Evolutionary conservation across 371 early-diverging fungal genomes (phyloP), one percentile per base, ranked within the genome.

Genomic region (Chytridiales sp.): DNA sequence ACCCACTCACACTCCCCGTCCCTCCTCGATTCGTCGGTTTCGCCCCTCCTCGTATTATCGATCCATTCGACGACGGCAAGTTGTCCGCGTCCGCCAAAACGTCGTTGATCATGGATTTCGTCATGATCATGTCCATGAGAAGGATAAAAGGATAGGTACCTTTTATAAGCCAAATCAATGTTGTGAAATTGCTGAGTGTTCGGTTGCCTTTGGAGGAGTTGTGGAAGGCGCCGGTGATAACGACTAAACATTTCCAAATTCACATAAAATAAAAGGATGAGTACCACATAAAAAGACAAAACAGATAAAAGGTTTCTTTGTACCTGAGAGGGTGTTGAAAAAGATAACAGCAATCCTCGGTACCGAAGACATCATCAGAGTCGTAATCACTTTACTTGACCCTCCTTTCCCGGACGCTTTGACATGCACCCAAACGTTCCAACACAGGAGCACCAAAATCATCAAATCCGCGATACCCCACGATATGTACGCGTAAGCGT

Each of bases 401-500:
- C 35, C 32, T 15, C 27, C 13, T 17, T 32, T 38, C 5, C 47
- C 39, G 21, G 42, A 27, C 3, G 24, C 30, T 11, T 3, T n/a
- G 43, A 52, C 22, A 13, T 44, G 47, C 8, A 54, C 40, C n/a
- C 22, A 3, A 8, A 56, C 47, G 48, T 47, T 47, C 27, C 32
- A 46, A 17, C 32, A 29, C 40, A 67, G 57, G 21, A 67, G 40
- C 4, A 24, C 29, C 21, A 62, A 49, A 22, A 67, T 50, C 17
- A 67, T 55, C 46, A 67, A 27, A 17, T 67, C 68, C 8, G 63
- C 68, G n/a, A 62, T n/a, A 9, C 62, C 68, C 62, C 62, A 62
- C 4, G 54, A 17, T 4, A 67, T 34, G 34, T 62, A 67, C 31
- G 68, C 68, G 36, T 49, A 59, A 17, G 59, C 52, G 42, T 67